Percentiles rank a stretch among this genome's conserved stretches.
These are phyloP conservation scores for Calophaca sinica DNA, from an alignment of 306 rosid genomes.

Conservation along the genomic window DNA sequence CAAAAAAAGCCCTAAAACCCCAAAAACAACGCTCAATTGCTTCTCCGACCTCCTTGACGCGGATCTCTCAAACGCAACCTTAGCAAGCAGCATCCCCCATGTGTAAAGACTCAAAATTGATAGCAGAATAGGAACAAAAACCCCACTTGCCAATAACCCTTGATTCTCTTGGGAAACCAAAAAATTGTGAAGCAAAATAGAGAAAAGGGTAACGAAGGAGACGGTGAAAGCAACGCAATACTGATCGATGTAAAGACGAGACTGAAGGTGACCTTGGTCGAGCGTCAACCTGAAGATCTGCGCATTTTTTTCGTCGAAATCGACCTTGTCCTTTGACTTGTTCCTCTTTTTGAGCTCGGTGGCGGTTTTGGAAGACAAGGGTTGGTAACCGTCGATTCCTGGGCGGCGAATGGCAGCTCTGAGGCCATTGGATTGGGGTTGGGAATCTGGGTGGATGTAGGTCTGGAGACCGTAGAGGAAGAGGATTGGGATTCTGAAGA, in stretches of 20 bases:
- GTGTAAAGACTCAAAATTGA: slow-evolving; percentile 57
- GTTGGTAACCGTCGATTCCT: slow-evolving; percentile 49
- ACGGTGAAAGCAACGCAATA: slow-evolving; percentile 63
- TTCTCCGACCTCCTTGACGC: slow-evolving; percentile 84
- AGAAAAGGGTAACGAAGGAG: slow-evolving; percentile 62
- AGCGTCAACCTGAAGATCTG: slow-evolving; percentile 88
- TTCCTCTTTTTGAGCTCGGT: slow-evolving; percentile 65
- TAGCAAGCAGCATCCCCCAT: slow-evolving; percentile 50
- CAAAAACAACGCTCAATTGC: slow-evolving; percentile 67
- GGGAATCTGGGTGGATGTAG: slow-evolving; percentile 88
- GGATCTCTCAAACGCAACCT: slow-evolving; percentile 71
- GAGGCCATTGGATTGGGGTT: slow-evolving; percentile 53
- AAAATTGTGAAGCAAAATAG: slow-evolving; percentile 61
- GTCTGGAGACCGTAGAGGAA: slow-evolving; percentile 76
- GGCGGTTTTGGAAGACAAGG: slow-evolving; percentile 52
- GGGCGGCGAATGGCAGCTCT: slow-evolving; percentile 86
- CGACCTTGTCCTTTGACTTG: slow-evolving; percentile 64
- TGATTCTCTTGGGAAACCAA: slow-evolving; percentile 40
- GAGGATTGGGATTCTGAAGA: slow-evolving; percentile 74
- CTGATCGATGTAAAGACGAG: slow-evolving; percentile 71
- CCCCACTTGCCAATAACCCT: slow-evolving; percentile 61
- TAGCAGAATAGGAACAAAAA: slow-evolving; percentile 65
- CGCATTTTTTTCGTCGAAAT: slow-evolving; percentile 87
- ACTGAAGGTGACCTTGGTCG: slow-evolving; percentile 69
- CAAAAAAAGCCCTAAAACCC: slow-evolving; percentile 59